phyloP scores from a whole-genome alignment of 2,329 filamentous ascomycete genomes.

The Pestalotiopsis sp. region DNA sequence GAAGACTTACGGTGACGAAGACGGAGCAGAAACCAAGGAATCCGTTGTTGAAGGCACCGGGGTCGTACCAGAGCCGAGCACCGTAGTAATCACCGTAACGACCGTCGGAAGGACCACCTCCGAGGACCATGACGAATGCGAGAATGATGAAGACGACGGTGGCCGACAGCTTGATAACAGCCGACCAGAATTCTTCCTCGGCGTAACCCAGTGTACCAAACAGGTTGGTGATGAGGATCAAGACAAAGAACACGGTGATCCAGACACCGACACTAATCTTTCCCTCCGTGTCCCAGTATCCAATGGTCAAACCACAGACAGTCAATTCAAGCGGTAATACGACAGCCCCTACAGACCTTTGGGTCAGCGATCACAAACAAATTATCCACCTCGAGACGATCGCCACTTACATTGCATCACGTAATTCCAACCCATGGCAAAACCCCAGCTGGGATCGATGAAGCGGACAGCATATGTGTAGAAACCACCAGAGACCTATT shows the following conservation, averaged over 20 bases:
- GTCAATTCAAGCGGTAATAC: slow-evolving; percentile 52
- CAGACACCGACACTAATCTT: slow-evolving; percentile 49
- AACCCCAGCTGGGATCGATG: slow-evolving; percentile 52
- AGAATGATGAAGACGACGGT: slow-evolving; percentile 67
- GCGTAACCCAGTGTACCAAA: slow-evolving; percentile 59
- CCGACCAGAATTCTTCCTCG: slow-evolving; percentile 63
- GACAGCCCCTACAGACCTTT: slow-evolving; percentile 35
- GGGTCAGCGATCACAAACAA: not conserved
- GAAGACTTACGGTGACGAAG: slow-evolving; percentile 57
- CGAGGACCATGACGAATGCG: slow-evolving; percentile 59
- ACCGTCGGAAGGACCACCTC: slow-evolving; percentile 55
- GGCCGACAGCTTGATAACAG: slow-evolving; percentile 58
- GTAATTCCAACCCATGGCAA: slow-evolving; percentile 45
- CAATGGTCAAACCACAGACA: slow-evolving; percentile 49
- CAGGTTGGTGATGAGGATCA: slow-evolving; percentile 56
- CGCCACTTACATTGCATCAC: slow-evolving; percentile 42
- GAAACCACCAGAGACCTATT: slow-evolving; percentile 49
- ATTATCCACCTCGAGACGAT: no score
- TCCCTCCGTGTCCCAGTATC: slow-evolving; percentile 48
- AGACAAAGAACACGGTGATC: slow-evolving; percentile 58
- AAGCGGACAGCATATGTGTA: slow-evolving; percentile 53
- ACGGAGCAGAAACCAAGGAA: slow-evolving; percentile 73
- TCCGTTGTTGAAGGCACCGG: slow-evolving; percentile 67
- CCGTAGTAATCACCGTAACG: slow-evolving; percentile 50
- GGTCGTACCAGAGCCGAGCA: slow-evolving; percentile 50